Evolutionary conservation across 768 basidiomycete genomes (phyloP), one percentile per base, ranked within the genome.

Genomic region (Tricholoma furcatifolium): DNA sequence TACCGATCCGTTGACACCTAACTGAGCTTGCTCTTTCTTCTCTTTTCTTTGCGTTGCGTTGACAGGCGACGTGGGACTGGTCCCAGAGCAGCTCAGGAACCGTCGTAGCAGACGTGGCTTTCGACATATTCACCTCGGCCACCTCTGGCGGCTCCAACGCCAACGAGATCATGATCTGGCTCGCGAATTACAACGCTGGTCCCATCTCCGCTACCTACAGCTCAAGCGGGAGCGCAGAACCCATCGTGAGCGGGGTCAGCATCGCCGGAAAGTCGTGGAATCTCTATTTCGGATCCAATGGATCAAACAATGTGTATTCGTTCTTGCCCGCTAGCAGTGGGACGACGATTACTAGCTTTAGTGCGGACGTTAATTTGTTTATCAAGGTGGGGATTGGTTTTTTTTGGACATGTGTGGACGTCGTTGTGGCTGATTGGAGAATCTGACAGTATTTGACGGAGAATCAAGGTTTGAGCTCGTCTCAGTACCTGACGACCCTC

Each of bases 101-200:
- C 1, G 65, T 81, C 51, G 76, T 81, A 23, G 75, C 79, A 0
- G 74, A 86, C 52, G 74, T 84, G 20, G 81, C 84, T 6, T 87
- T 75, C 53, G 85, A 87, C 55, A 53, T 86, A 1, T 87, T 87
- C 73, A 86, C 84, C 0, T 78, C 84, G 2, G 60, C 59, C 57
- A 67, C 69, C 4, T 39, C 79, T 27, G 77, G 77, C 2, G 83
- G 83, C 30, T 64, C 72, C 32, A 74, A 75, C 50, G 69, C 65
- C 17, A 74, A 75, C 50, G 75, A 76, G 53, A 72, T 85, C 60
- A 87, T 87, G 84, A 66, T 87, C 55, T 85, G 84, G 85, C 74
- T 85, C 10, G 82, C 73, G 1, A 81, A 77, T 60, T 74, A 66
- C 69, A 78, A 79, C 56, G 76, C 83, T 3, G 75, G 74, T 2